These are phyloP conservation scores for Populus tremula DNA, from an alignment of 345 rosid species.

Conservation along the genomic window DNA sequence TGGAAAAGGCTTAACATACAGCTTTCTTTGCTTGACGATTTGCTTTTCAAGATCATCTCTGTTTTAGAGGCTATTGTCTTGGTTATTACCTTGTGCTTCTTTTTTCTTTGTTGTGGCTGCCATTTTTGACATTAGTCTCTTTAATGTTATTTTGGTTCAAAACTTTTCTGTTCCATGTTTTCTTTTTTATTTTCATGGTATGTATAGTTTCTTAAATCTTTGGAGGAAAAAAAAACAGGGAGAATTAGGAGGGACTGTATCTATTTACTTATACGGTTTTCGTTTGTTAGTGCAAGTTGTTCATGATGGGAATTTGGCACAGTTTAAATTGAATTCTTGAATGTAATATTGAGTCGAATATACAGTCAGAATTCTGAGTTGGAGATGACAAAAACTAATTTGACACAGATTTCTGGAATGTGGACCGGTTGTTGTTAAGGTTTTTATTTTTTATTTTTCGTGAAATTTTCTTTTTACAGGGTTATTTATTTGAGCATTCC, in stretches of 20 bases:
- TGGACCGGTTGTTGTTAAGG: too few species aligned
- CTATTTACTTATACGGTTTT: neutral
- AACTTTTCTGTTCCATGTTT: neutral
- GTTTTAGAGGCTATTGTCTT: constrained; percentile 20
- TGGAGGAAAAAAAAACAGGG: neutral
- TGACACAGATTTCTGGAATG: neutral
- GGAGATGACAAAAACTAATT: neutral
- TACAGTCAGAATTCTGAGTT: neutral
- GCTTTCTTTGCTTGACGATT: constrained; percentile 26
- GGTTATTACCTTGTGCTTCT: constrained; percentile 16
- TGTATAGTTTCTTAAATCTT: neutral
- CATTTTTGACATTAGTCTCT: constrained; percentile 23
- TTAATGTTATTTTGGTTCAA: neutral
- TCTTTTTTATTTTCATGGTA: neutral
- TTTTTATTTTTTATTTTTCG: too few species aligned
- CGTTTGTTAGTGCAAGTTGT: neutral
- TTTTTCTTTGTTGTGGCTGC: constrained; percentile 38
- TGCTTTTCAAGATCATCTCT: constrained; percentile 20
- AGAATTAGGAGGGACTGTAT: too few species aligned
- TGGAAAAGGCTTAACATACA: constrained; percentile 37
- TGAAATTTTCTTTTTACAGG: neutral
- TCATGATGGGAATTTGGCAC: neutral
- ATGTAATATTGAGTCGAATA: neutral
- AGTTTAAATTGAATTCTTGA: too few species aligned
- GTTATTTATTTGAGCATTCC: neutral